Base-by-base conservation (phyloP, 2,329 filamentous ascomycete species). In the Colletotrichum lindemuthianum region DNA sequence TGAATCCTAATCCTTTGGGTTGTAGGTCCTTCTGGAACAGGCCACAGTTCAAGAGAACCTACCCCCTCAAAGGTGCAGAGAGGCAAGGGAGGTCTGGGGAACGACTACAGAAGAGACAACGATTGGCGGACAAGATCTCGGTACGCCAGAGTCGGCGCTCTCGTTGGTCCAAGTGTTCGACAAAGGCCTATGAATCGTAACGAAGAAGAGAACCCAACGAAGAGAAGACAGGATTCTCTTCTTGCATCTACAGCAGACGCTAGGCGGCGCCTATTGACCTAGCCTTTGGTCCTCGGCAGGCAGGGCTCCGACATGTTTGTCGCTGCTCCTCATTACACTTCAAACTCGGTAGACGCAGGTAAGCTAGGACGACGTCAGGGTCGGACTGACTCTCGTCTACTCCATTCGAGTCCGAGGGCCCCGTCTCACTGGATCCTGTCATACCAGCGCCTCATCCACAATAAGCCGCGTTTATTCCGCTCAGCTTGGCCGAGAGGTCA, bases 351-450 rank as follows among this genome's bases (percentile, higher is more conserved):
- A 11, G 45, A 58, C 34, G 55, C 55, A 50, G 55, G 55, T 58
- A 47, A 58, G 55, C 53, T 32, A 16, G 16, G 16, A 36, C 40
- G 44, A 7, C 24, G 24, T 47, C 36, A 56, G 53, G 16, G 53
- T 56, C 41, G 15, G 33, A 39, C n/a, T 44, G 33, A 39, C 13
- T 32, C 15, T 36, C 24, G 4, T 11, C 41, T n/a, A n/a, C 41
- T 47, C 52, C 41, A 49, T 43, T 55, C 50, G 43, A 64, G 39
- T 50, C 56, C 44, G 33, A 54, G 32, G n/a, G 32, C 56, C 39
- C 57, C 45, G 24, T 11, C 13, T 61, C 57, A 34, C 50, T 61
- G 59, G 44, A 61, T 65, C 61, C 61, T 65, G 58, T 56, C 61
- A 61, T 60, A 43, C 57, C 37, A 44, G 5, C 7, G 11, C 13